A percentile compares a stretch with the other conserved stretches of the same genome.
Conservation (phyloP, 73 alveolate genomes). For the Tetrahymena borealis region DNA sequence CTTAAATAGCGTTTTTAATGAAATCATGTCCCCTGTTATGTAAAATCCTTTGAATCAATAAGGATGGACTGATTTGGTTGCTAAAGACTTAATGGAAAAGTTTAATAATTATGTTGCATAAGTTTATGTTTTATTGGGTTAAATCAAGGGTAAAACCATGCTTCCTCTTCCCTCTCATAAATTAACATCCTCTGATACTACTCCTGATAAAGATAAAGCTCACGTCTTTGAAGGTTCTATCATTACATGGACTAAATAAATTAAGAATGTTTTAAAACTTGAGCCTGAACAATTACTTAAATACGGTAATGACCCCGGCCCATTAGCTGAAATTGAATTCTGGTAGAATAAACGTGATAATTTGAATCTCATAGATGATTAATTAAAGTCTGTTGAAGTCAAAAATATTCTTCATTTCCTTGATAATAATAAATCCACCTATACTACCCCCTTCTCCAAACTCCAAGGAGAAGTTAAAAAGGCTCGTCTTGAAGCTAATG, state of each 20-base stretch:
- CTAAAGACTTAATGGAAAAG: slow-evolving; percentile 99
- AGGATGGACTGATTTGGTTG: slow-evolving; percentile 98
- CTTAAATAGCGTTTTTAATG: slow-evolving; percentile 58
- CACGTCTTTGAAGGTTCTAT: slow-evolving; percentile 99
- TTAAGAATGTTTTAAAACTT: slow-evolving; percentile 96
- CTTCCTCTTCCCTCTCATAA: slow-evolving; percentile 95
- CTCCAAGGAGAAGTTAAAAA: slow-evolving; percentile 97
- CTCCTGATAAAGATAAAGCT: slow-evolving; percentile 97
- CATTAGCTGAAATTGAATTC: slow-evolving; percentile 97
- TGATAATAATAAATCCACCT: slow-evolving; percentile 98
- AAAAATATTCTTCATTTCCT: slow-evolving; percentile 92
- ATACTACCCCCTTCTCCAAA: slow-evolving; percentile 96
- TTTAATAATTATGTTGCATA: slow-evolving; percentile 98
- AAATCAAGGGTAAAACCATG: slow-evolving; percentile 98
- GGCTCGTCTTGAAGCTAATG: slow-evolving; percentile 98
- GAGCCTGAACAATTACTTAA: slow-evolving; percentile 94
- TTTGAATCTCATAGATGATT: slow-evolving; percentile 76
- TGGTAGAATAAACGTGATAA: slow-evolving; percentile 97
- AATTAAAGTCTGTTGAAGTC: slow-evolving; percentile 60
- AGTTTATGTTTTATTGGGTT: slow-evolving; percentile 98
- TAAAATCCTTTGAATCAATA: slow-evolving; percentile 93
- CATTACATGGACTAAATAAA: slow-evolving; percentile 99
- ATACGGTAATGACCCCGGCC: slow-evolving; percentile 97
- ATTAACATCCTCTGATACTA: slow-evolving; percentile 84
- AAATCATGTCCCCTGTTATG: slow-evolving; percentile 70